phyloP scores from a whole-genome alignment of 1,139 yeast genomes.

The Hyphopichia wangnamkhiaoensis region DNA sequence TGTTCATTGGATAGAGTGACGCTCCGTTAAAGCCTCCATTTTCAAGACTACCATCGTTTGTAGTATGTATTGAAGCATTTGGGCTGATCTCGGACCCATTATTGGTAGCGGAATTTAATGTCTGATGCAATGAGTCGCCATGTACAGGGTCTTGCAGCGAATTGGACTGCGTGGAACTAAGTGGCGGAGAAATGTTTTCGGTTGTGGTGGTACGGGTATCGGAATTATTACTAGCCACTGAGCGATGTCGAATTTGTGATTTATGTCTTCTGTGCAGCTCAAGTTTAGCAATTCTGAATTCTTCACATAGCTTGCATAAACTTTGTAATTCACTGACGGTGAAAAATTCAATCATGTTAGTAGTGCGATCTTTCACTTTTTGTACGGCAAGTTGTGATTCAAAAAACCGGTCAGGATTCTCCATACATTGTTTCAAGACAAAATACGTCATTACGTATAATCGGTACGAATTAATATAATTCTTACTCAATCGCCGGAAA shows the following conservation, averaged over 20 bases:
- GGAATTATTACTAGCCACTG: too few species aligned
- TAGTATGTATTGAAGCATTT: not conserved
- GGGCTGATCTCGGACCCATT: slow-evolving; percentile 2
- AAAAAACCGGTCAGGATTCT: slow-evolving; percentile 41
- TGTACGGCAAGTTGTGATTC: slow-evolving; percentile 30
- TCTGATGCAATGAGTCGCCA: too few species aligned
- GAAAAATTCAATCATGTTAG: slow-evolving; percentile 44
- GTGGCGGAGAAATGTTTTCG: too few species aligned
- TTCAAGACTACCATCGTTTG: not conserved
- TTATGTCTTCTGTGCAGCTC: slow-evolving; percentile 17
- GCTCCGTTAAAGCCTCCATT: not conserved
- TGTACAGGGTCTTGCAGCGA: too few species aligned
- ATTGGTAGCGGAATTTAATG: not conserved
- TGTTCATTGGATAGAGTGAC: slow-evolving; percentile 4
- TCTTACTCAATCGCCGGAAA: slow-evolving; percentile 39
- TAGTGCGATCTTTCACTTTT: slow-evolving; percentile 36
- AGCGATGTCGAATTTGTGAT: too few species aligned
- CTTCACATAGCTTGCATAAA: slow-evolving; percentile 41
- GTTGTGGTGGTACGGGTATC: not conserved
- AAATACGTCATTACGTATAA: slow-evolving; percentile 45
- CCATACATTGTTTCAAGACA: slow-evolving; percentile 46
- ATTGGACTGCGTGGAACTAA: too few species aligned
- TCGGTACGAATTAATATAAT: slow-evolving; percentile 43
- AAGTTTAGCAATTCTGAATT: slow-evolving; percentile 42
- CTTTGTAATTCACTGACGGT: slow-evolving; percentile 37